Base-by-base conservation (phyloP, 495 filamentous ascomycete species). In the Penicillium pulvis region DNA sequence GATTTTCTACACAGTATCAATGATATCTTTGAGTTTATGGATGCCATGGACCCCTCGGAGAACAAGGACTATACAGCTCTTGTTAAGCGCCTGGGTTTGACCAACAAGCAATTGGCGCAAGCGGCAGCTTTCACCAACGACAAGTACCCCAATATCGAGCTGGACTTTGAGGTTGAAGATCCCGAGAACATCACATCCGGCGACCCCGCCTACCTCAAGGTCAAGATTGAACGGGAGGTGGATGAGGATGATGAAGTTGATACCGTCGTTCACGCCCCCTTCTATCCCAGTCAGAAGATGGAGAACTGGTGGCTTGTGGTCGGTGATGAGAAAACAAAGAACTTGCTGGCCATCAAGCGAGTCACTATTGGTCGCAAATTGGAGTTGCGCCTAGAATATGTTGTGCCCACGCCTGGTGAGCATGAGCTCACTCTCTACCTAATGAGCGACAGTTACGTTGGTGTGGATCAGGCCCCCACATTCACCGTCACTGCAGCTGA, bases 291-390 rank as follows among this genome's bases (percentile, higher is more conserved):
- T 49, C 85, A 85, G 69, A 99, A 99, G 83, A 92, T 91, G 83
- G 95, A 99, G 83, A 97, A 91, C 68, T 99, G 93, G 93, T 91
- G 97, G 80, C 80, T 99, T 47, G 90, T 99, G 11, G 90, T 95
- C 41, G 94, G 93, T 24, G 85, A 90, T 39, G 91, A 95, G 75
- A 89, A 83, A 64, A 90, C 88, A 51, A 93, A 91, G 80, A 90
- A 79, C 50, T 75, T 97, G 54, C 80, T 96, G 47, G 94, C 90
- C 4, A 96, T 99, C 78, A 98, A 98, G 82, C 83, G 93, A 56
- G 86, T 99, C 51, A 96, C 92, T 0, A 87, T 99, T 58, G 90
- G 85, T 42, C 83, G 81, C 58, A 85, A 85, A 66, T 69, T 97
- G 62, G 89, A 92, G 62, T 79, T 90, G 50, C 87, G 83, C 68